phyloP scores from a whole-genome alignment of 495 filamentous ascomycete genomes.

The Penicillium antarcticum region DNA sequence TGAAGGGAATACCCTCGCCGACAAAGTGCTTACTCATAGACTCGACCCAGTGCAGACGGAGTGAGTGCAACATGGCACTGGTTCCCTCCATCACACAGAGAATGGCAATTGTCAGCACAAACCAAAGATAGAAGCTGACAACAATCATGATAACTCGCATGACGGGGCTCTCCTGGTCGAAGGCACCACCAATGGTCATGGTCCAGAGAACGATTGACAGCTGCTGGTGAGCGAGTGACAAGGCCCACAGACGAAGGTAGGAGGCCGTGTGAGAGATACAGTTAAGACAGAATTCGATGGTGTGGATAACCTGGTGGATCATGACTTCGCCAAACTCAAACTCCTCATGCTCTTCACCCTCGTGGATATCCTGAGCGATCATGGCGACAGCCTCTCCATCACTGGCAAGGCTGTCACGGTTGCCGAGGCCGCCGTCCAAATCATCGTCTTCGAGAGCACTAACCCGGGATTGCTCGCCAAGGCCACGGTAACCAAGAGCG shows the following conservation, averaged over 20 bases:
- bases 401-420: constrained; percentile 69
- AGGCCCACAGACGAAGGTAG: constrained; percentile 96
- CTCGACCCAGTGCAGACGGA: constrained; percentile 98
- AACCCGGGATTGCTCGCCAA: constrained; percentile 82
- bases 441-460: constrained; percentile 83
- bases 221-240: constrained; percentile 97
- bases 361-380: constrained; percentile 79
- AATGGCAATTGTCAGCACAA: constrained; percentile 74
- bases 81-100: constrained; percentile 81
- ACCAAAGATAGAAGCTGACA: constrained; percentile 80
- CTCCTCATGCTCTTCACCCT: constrained; percentile 80
- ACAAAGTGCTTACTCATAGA: constrained; percentile 99
- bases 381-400: constrained; percentile 87
- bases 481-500: constrained; percentile 83
- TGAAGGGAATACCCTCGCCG: constrained; percentile 86
- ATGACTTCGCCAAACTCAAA: constrained; percentile 95
- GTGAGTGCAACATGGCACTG: constrained; percentile 86
- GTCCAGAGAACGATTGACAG: constrained; percentile 93
- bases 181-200: constrained; percentile 84
- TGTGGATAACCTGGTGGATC: constrained; percentile 99
- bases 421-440: constrained; percentile 40
- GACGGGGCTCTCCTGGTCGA: constrained; percentile 57
- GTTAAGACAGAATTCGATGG: constrained; percentile 98
- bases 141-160: constrained; percentile 77
- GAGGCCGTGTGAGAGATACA: constrained; percentile 98